A percentile compares a stretch with the other conserved stretches of the same genome.
Conservation (phyloP, 352 stramenopile genomes). For the Thraustotheca clavata region DNA sequence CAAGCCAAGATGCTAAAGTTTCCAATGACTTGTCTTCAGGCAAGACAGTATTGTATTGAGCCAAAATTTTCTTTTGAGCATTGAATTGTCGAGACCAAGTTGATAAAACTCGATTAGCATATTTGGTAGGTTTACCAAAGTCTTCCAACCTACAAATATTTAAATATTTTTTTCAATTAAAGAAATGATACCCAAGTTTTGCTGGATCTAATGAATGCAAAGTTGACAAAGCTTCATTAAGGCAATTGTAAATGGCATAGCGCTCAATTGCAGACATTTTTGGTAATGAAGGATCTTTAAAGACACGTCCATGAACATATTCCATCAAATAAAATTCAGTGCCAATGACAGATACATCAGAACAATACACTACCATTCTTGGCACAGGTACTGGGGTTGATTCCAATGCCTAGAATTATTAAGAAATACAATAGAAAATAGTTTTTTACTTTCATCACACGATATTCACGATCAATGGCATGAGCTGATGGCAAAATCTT, state of each 20-base stretch:
- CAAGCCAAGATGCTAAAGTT: slow-evolving; percentile 49
- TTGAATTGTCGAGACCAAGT: slow-evolving; percentile 68
- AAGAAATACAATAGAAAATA: neutral
- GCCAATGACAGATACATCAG: slow-evolving; percentile 49
- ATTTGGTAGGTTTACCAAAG: slow-evolving; percentile 59
- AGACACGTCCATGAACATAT: slow-evolving; percentile 63
- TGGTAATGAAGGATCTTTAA: slow-evolving; percentile 55
- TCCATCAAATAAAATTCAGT: slow-evolving; percentile 81
- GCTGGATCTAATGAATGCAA: slow-evolving; percentile 59
- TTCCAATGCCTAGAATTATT: slow-evolving; percentile 36
- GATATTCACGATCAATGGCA: slow-evolving; percentile 71
- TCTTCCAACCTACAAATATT: slow-evolving; percentile 23
- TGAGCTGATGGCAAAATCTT: slow-evolving; percentile 73
- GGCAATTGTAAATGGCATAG: slow-evolving; percentile 74
- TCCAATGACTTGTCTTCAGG: slow-evolving; percentile 47
- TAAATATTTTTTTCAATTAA: neutral
- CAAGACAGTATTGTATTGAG: slow-evolving; percentile 31
- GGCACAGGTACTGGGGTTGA: slow-evolving; percentile 58
- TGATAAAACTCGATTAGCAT: slow-evolving; percentile 59
- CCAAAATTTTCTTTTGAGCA: slow-evolving; percentile 37
- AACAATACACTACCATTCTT: slow-evolving; percentile 53
- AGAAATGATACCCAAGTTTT: slow-evolving; percentile 28
- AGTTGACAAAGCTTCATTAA: slow-evolving; percentile 51
- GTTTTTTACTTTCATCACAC: slow-evolving; percentile 29
- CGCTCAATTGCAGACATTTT: slow-evolving; percentile 59